These are phyloP conservation scores for Pterocarpus santalinus DNA, from an alignment of 306 rosid genomes.

Conservation along the genomic window DNA sequence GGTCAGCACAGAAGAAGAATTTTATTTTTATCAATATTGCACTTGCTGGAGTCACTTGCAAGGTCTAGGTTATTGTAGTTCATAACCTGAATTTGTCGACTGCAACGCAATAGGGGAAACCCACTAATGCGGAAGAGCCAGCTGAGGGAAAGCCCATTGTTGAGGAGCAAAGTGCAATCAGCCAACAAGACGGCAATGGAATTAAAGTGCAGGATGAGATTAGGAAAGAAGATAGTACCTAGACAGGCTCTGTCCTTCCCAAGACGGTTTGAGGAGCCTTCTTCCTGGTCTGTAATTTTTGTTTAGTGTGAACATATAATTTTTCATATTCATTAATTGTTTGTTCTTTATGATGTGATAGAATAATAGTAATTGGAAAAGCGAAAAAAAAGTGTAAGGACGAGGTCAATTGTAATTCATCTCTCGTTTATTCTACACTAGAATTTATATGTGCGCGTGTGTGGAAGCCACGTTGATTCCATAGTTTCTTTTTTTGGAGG, in stretches of 20 bases:
- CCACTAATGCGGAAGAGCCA: slow-evolving; percentile 58
- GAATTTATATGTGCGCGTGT: not conserved
- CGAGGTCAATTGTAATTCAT: slow-evolving; percentile 43
- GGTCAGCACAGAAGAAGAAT: not conserved
- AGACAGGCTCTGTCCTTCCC: slow-evolving; percentile 19
- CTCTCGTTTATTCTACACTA: slow-evolving; percentile 21
- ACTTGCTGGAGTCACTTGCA: not conserved
- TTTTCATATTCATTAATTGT: slow-evolving; percentile 73
- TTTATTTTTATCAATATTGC: not conserved
- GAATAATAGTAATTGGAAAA: slow-evolving; percentile 49
- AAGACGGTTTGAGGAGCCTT: slow-evolving; percentile 48
- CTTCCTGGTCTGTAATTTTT: slow-evolving; percentile 49
- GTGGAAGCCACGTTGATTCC: too few relatives aligned
- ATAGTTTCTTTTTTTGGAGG: too few relatives aligned
- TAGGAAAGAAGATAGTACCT: slow-evolving; percentile 48
- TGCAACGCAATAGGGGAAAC: slow-evolving; percentile 70
- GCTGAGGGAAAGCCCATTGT: slow-evolving; percentile 55
- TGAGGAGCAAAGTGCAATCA: slow-evolving; percentile 55
- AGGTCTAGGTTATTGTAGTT: slow-evolving; percentile 20
- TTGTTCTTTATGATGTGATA: slow-evolving; percentile 67
- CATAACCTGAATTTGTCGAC: slow-evolving; percentile 23
- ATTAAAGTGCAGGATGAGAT: slow-evolving; percentile 57
- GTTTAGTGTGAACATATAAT: slow-evolving; percentile 50
- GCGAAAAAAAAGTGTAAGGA: slow-evolving; percentile 43
- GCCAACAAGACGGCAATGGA: slow-evolving; percentile 65